Base-by-base conservation (phyloP, 2,329 filamentous ascomycete genomes). In the Aureobasidium sp. region DNA sequence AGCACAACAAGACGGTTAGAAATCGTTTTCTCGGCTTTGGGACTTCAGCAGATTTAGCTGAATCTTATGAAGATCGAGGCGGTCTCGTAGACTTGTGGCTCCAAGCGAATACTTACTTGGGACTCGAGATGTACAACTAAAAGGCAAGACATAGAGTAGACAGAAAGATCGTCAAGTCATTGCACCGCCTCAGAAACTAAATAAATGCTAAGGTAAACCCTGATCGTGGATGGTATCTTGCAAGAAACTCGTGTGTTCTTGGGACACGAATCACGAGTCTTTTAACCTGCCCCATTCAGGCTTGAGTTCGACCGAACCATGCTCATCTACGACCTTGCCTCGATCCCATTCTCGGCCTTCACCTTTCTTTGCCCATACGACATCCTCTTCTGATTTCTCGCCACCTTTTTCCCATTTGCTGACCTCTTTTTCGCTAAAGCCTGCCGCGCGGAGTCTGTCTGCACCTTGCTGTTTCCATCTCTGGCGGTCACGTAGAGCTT, bases 401-500 rank as follows among this genome's bases (percentile, higher is more conserved):
- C 84, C 83, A 29, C 81, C 76, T 56, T 80, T 85, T 71, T 87
- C 86, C 85, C 88, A 91, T 66, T 85, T 86, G 68, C 82, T 80
- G 63, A 96, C 84, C 68, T 91, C 84, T 5, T 85, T 83, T 17
- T 91, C 88, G 1, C 84, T 85, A 70, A 96, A 95, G 0, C 91
- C 92, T 0, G 90, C 91, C 23, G 84, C 84, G 37, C 85, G 85
- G 64, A 97, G 76, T 63, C 91, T 79, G 58, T 91, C 87, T 7
- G 89, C 89, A 34, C 91, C 90, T 67, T 87, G 84, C 65, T 86
- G 81, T 69, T 85, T 86, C 84, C 89, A 91, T 66, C 86, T 87
- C 67, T 90, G 84, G n/a, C 90, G 85, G 71, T 96, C 91, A 42
- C 88, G 83, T 62, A 90, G 80, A 5, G 87, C 86, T 74, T 96